A percentile compares a stretch with the other conserved stretches of the same genome.
phyloP scores from a whole-genome alignment of 1,284 basidiomycete genomes.

The Ceratobasidium sp. region DNA sequence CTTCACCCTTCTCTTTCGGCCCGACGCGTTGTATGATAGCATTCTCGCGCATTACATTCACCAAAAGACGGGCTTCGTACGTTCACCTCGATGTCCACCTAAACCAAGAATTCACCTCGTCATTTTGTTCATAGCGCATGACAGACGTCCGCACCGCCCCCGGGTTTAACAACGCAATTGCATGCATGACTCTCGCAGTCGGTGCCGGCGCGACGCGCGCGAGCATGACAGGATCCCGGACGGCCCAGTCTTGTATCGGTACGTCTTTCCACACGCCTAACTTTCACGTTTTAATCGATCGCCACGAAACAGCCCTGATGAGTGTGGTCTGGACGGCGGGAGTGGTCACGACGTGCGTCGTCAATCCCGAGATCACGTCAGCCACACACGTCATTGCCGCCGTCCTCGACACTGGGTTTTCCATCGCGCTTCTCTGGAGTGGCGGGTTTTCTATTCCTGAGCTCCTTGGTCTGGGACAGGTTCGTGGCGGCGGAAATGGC shows the following conservation, averaged over 20 bases:
- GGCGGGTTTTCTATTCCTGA: conserved; percentile 27
- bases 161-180: conserved; percentile 31
- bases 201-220: conserved; percentile 22
- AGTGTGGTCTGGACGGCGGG: conserved; percentile 20
- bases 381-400: conserved; percentile 25
- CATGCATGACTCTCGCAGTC: conserved; percentile 26
- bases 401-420: background rate
- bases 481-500: background rate
- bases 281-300: background rate
- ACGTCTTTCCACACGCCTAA: background rate
- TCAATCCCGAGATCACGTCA: conserved; percentile 5
- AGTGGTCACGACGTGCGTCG: background rate
- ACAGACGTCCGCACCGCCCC: conserved; percentile 22
- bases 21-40: conserved; percentile 18
- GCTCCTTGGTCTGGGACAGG: conserved; percentile 13
- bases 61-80: conserved; percentile 20
- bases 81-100: background rate
- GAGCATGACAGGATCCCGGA: conserved; percentile 6
- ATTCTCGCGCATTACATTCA: background rate
- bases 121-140: conserved; percentile 3
- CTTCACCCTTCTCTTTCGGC: conserved; percentile 4
- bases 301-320: conserved; percentile 7
- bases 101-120: background rate
- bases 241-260: conserved; percentile 27
- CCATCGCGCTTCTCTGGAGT: background rate